Evolutionary conservation across 176 grass and related monocot genomes (phyloP), one percentile per base, ranked within the genome.

Genomic region (Triticum urartu): DNA sequence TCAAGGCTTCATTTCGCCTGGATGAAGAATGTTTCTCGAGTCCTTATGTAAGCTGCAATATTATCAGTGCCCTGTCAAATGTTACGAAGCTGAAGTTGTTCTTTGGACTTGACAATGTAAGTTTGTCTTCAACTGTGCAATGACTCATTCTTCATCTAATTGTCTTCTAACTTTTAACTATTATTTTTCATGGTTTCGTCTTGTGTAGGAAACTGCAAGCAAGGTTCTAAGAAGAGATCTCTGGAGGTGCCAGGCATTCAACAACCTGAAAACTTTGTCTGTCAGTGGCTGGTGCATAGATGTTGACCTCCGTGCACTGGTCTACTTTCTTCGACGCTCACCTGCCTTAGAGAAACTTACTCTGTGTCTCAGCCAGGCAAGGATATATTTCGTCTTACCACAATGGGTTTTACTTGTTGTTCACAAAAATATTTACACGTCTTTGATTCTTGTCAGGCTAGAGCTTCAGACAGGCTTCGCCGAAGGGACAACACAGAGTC

Each of bases 1-100:
- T 42, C 33, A 58, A 33, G 28, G 74, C 74, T 20, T 78, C 75
- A 59, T 78, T 59, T 18, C 17, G 33, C 67, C 30, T 56, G 18
- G 4, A 56, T 38, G 67, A 69, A 78, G 18, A 33, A 2, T 34
- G 6, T 35, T 78, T 78, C 50, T 3, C 5, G 33, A 34, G 75
- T 35, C 34, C 50, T 35, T 14, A 59, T 78, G 52, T 20, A 21
- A 58, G 34, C 28, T 78, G 52, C 50, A 78, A 78, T 20, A 59
- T 78, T 34, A 30, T 78, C 50, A 59, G 75, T 78, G 75, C 50
- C 33, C 32, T 78, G 28, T n/a, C 75, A n/a, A 34, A 78, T 58
- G 50, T 78, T 35, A 58, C 18, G 11, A n/a, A 78, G 11, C 9
- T 59, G 50, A 78, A 56, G 75, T 35, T 77, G 74, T 30, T 33